A percentile compares a stretch with the other conserved stretches of the same genome.
Evolutionary conservation across 1,139 yeast species (phyloP).

Genomic region (Nakaseomyces uthaithaninus): DNA sequence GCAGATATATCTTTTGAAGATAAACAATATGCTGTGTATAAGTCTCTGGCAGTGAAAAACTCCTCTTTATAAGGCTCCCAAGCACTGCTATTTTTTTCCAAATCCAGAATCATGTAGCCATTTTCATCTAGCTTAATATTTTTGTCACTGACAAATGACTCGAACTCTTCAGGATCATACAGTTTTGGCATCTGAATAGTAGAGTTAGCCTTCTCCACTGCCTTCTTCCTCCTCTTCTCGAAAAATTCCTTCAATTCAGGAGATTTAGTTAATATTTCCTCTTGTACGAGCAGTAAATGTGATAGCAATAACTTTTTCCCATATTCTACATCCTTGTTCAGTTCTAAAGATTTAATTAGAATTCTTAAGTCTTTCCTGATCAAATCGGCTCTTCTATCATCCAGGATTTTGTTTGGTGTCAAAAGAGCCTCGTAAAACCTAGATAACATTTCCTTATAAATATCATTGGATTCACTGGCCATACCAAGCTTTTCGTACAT

Average conservation of each 20-base stretch:
- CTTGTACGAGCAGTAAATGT: conserved; percentile 59
- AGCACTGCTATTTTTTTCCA: conserved; percentile 37
- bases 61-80: conserved; percentile 74
- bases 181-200: conserved; percentile 10
- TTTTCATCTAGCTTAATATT: conserved; percentile 26
- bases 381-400: conserved; percentile 43
- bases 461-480: conserved; percentile 52
- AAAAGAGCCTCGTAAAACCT: conserved; percentile 51
- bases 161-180: conserved; percentile 17
- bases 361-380: conserved; percentile 67
- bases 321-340: conserved; percentile 45
- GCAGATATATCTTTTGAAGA: conserved; percentile 57
- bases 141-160: conserved; percentile 27
- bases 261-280: conserved; percentile 40
- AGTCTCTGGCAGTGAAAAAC: conserved; percentile 63
- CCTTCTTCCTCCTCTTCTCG: conserved; percentile 26
- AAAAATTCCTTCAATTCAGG: conserved; percentile 29
- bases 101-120: conserved; percentile 29
- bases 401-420: conserved; percentile 33
- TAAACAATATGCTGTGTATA: conserved; percentile 58
- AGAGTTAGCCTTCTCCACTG: conserved; percentile 13
- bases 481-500: conserved; percentile 65
- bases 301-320: conserved; percentile 55
- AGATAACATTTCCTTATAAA: conserved; percentile 61
- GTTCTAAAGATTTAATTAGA: conserved; percentile 57